These are phyloP conservation scores for Begonia peltatifolia DNA, from an alignment of 306 rosid species.

Conservation along the genomic window DNA sequence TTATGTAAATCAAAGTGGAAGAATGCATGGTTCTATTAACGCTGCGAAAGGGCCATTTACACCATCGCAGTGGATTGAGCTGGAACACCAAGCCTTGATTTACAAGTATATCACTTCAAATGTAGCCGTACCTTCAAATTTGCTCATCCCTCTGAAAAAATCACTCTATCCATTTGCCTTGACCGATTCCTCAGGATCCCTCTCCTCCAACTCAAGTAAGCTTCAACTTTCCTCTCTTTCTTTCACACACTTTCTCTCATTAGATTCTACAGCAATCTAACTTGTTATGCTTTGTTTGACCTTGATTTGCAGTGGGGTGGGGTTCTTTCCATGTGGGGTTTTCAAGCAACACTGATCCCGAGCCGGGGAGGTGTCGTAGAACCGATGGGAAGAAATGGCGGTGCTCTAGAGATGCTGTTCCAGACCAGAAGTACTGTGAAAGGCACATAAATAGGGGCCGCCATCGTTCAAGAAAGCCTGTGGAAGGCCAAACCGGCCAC, in stretches of 20 bases:
- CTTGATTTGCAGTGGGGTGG: constrained; percentile 23
- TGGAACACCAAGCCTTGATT: constrained; percentile 53
- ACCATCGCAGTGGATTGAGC: constrained; percentile 47
- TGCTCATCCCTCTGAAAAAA: constrained; percentile 35
- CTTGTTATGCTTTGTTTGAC: too few species aligned
- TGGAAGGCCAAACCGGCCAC: constrained; percentile 51
- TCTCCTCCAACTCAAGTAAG: constrained; percentile 30
- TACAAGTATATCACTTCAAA: constrained; percentile 38
- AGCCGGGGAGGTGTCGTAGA: constrained; percentile 53
- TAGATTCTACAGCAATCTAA: too few species aligned
- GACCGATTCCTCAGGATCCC: constrained; percentile 20
- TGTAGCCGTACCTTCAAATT: constrained; percentile 38
- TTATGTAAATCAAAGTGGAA: constrained; percentile 6
- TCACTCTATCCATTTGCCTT: constrained; percentile 27
- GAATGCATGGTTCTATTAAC: constrained; percentile 26
- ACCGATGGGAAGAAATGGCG: constrained; percentile 62
- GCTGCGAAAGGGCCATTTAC: constrained; percentile 36
- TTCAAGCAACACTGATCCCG: constrained; percentile 37
- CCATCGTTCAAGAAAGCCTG: constrained; percentile 69
- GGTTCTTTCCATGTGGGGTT: constrained; percentile 38
- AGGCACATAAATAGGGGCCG: constrained; percentile 52
- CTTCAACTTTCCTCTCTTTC: background rate
- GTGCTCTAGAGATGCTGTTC: constrained; percentile 48
- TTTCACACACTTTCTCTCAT: too few species aligned
- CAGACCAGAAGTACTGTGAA: constrained; percentile 49